A percentile compares a stretch with the other conserved stretches of the same genome.
These are phyloP conservation scores for Tillandsia fasciculata DNA, from an alignment of 176 grass and related monocot species.

Conservation along the genomic window DNA sequence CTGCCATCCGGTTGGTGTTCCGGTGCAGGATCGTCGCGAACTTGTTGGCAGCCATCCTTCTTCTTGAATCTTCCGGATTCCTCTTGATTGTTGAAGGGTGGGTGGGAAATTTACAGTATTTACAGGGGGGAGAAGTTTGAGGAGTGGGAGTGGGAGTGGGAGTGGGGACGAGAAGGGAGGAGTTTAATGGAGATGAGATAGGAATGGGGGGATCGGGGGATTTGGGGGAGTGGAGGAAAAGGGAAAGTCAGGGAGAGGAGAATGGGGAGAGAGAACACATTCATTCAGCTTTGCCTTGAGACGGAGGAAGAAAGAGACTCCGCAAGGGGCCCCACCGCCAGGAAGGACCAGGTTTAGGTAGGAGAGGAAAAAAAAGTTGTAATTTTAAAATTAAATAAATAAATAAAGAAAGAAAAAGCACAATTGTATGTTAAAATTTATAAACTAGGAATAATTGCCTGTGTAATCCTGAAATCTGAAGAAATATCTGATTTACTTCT, in stretches of 20 bases:
- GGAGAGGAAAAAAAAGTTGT: background rate
- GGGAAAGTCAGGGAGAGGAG: background rate
- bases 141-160: background rate
- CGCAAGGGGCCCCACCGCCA: background rate
- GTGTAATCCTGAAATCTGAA: no score
- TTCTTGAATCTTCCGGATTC: background rate
- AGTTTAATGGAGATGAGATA: background rate
- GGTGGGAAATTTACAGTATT: background rate
- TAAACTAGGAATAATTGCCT: no score
- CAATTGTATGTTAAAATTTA: no score
- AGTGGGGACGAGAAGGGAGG: background rate
- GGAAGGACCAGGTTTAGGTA: background rate
- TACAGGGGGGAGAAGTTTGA: background rate
- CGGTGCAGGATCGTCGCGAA: conserved; percentile 10
- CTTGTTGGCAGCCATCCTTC: conserved; percentile 27
- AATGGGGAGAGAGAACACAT: background rate
- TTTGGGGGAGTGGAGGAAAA: background rate
- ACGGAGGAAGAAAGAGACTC: background rate
- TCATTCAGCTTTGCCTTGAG: background rate
- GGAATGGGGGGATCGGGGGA: background rate
- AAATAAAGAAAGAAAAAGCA: no score
- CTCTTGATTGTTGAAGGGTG: background rate
- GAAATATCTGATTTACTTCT: no score
- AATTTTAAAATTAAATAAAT: no score
- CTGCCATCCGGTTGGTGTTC: conserved; percentile 17